Base-by-base conservation (phyloP, 371 early-diverging fungal genomes). In the Catenaria anguillulae region DNA sequence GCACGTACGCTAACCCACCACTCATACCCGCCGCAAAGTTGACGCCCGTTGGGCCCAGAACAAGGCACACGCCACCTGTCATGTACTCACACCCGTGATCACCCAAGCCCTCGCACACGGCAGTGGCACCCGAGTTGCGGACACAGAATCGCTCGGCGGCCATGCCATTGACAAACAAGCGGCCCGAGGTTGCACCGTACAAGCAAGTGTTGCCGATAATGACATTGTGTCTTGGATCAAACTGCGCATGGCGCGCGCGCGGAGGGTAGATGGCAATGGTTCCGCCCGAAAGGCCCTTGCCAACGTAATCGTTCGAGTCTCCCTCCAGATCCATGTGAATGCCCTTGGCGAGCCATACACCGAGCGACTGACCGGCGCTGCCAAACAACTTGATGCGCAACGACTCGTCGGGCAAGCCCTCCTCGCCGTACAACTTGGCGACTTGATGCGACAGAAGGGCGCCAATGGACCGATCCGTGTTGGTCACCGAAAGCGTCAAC, bases 31-130 rank as follows among this genome's bases (percentile, higher is more conserved):
- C 92, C n/a, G 92, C 94, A 77, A 93, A 92, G 78, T 93, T 93
- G 66, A 89, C 83, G 13, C 94, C 94, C 21, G 86, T 85, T 42
- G 66, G 62, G 60, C 92, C 94, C 3, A 93, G 76, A 52, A 92
- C 81, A 45, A 93, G 78, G 35, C 84, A 86, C 24, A 88, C 79
- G 45, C 93, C 94, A 40, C 92, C 94, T 19, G 94, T 93, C 94
- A 93, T 93, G 79, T 97, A 97, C 76, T 97, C 97, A 75, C 94
- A 94, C 56, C 95, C 97, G 71, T 97, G 97, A 74, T 97, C 97
- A 63, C 97, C 95, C 12, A 88, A 85, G 64, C 97, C 97, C 77
- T 97, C 97, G 61, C 90, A 88, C 5, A 97, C 94, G 43, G 93
- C 93, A 56, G 72, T 73, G 23, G 95, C 97, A 63, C 97, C 97